Evolutionary conservation across 2,329 filamentous ascomycete species (phyloP), one percentile per base, ranked within the genome.

Genomic region (Raffaelea albimanens): DNA sequence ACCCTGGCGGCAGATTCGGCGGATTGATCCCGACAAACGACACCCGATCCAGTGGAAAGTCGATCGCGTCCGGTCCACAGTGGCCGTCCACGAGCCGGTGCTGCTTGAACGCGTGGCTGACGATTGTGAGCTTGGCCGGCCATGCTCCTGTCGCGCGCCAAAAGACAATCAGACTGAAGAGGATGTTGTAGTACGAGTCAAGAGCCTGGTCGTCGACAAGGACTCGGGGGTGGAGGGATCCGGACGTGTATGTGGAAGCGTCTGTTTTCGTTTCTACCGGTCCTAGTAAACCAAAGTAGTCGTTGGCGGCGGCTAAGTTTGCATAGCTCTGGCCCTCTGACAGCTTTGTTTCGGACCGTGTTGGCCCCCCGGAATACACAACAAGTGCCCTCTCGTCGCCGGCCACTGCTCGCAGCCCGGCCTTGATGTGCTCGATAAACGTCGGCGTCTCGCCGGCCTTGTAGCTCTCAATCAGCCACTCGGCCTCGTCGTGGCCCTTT

Each of bases 161-260:
- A 57, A 78, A 80, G 33, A 66, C 59, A 16, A 70, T 56, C 3
- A 95, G 68, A 13, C 83, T 84, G 61, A 90, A 89, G 16, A 95
- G 66, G 5, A 95, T 67, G 60, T 95, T 95, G 60, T 89, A 83
- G 59, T 87, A 91, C 2, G 85, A 91, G 63, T 96, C 90, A 1
- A 91, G 80, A 0, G 90, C 87, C 47, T 76, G 72, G 9, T 82
- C 75, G 59, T 95, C 89, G 2, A 78, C 58, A 0, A 78, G 59
- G 18, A 87, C 67, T 21, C 69, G 68, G n/a, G 18, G 47, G 10
- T 48, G 45, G 8, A 52, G 49, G 20, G 46, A 45, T 23, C 47
- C 43, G 9, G 29, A 54, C 49, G 67, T 71, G 48, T 31, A 16
- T 22, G 23, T 20, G 20, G 11, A n/a, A 34, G 5, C 20, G n/a